Conservation (phyloP, 1,284 basidiomycete species). For the Trichosporon faecale region DNA sequence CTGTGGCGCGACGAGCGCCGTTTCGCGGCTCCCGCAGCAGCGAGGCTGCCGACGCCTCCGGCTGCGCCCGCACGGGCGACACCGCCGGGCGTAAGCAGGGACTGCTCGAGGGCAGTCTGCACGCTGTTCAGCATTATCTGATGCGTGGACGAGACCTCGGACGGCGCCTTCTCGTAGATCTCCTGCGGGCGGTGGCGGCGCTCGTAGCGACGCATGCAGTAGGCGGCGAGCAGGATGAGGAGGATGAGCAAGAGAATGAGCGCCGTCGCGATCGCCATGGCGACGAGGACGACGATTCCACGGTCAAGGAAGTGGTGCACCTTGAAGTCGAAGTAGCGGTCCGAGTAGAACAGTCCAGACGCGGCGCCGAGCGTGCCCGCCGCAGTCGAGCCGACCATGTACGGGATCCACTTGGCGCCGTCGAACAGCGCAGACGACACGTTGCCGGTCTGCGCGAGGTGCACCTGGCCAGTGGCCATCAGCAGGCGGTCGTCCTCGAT, state of each 20-base stretch:
- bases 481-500: constrained; percentile 83
- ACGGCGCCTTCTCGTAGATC: constrained; percentile 64
- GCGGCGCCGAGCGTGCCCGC: constrained; percentile 70
- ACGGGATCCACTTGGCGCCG: constrained; percentile 77
- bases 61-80: constrained; percentile 26
- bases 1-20: constrained; percentile 8
- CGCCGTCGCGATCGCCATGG: constrained; percentile 92
- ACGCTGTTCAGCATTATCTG: constrained; percentile 77
- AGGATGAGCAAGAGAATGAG: constrained; percentile 90
- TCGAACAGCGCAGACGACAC: constrained; percentile 84
- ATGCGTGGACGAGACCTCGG: constrained; percentile 59
- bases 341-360: constrained; percentile 76
- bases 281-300: constrained; percentile 92
- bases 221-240: constrained; percentile 78
- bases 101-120: constrained; percentile 66
- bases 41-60: constrained; percentile 40
- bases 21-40: constrained; percentile 1
- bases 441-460: constrained; percentile 66
- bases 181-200: constrained; percentile 43
- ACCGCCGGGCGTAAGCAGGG: constrained; percentile 34
- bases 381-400: constrained; percentile 67
- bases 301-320: constrained; percentile 74
- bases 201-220: constrained; percentile 57
- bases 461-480: constrained; percentile 78
- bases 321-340: constrained; percentile 69